phyloP scores from a whole-genome alignment of 306 rosid genomes.

The Trifolium repens region DNA sequence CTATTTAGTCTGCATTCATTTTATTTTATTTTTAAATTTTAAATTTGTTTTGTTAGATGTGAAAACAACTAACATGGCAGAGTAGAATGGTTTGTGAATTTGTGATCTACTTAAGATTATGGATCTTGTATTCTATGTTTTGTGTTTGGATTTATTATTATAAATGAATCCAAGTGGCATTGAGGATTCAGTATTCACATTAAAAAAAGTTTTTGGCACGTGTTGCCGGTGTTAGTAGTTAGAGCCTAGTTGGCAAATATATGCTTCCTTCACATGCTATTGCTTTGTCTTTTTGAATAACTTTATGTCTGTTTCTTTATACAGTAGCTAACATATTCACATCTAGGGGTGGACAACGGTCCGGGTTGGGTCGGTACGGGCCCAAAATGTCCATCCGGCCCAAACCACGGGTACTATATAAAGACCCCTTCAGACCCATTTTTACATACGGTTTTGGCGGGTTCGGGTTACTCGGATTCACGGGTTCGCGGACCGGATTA shows the following conservation, averaged over 20 bases:
- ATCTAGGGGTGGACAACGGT: too few species aligned
- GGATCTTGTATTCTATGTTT: background rate
- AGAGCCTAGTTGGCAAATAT: constrained; percentile 2
- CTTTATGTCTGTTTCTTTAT: constrained; percentile 18
- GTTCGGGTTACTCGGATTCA: too few species aligned
- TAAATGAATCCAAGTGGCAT: constrained; percentile 30
- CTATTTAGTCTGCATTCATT: background rate
- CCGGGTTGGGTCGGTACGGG: too few species aligned
- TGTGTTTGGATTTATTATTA: background rate
- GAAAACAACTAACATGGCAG: constrained; percentile 36
- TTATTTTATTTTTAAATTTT: constrained; percentile 4
- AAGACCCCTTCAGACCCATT: too few species aligned
- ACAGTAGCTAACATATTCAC: constrained; percentile 37
- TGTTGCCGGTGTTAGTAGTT: constrained; percentile 43
- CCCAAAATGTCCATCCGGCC: too few species aligned
- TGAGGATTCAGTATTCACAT: background rate
- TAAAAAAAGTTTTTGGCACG: constrained; percentile 36
- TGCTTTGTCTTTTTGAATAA: constrained; percentile 46
- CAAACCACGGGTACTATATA: too few species aligned
- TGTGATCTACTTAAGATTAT: constrained; percentile 21
- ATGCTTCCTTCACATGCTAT: constrained; percentile 52
- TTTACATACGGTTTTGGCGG: too few species aligned
- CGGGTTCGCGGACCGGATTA: too few species aligned
- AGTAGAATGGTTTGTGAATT: constrained; percentile 25
- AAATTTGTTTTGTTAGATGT: constrained; percentile 20